Evolutionary conservation across 768 basidiomycete genomes (phyloP).

Genomic region (Trichaptum fuscoviolaceum): DNA sequence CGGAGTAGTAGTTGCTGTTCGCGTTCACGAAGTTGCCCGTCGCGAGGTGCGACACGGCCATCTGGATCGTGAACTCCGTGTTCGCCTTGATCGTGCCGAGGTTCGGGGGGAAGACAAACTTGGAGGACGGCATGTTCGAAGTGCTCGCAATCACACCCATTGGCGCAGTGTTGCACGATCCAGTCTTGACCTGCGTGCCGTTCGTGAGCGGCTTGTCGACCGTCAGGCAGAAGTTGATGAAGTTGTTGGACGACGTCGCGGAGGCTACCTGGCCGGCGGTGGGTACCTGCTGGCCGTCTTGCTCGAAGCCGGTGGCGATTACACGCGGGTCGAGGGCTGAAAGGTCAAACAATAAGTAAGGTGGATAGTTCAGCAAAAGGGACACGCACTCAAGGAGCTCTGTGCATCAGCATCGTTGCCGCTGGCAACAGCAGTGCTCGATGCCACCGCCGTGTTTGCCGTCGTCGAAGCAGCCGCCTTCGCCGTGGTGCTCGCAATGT

Average conservation of each 20-base stretch:
- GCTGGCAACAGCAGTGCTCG: conserved; percentile 1
- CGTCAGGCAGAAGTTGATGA: conserved; percentile 24
- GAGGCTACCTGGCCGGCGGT: conserved; percentile 44
- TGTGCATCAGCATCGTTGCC: conserved; percentile 10
- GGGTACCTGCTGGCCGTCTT: conserved; percentile 45
- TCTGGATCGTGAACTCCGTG: conserved; percentile 38
- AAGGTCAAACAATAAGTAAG: conserved; percentile 8
- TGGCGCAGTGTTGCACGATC: conserved; percentile 47
- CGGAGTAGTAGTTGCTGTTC: conserved; percentile 38
- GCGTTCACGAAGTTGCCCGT: conserved; percentile 51
- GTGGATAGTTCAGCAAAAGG: conserved; percentile 17
- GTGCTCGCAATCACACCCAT: conserved; percentile 44
- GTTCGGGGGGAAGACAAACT: conserved; percentile 39
- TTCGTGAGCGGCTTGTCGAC: conserved; percentile 31
- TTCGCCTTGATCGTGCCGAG: conserved; percentile 33
- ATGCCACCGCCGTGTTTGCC: conserved; percentile 10
- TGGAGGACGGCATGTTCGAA: conserved; percentile 41
- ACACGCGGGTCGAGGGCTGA: conserved; percentile 39
- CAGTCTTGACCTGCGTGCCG: conserved; percentile 31
- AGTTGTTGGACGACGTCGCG: conserved; percentile 38
- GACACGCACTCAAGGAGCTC: conserved; percentile 17
- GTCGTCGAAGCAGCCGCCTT: conserved; percentile 16
- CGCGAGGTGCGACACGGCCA: conserved; percentile 32
- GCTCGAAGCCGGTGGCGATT: conserved; percentile 39
- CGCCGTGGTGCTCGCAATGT: conserved; percentile 15